phyloP scores from a whole-genome alignment of 1,284 basidiomycete species.

The Apiotrichum siamense region DNA sequence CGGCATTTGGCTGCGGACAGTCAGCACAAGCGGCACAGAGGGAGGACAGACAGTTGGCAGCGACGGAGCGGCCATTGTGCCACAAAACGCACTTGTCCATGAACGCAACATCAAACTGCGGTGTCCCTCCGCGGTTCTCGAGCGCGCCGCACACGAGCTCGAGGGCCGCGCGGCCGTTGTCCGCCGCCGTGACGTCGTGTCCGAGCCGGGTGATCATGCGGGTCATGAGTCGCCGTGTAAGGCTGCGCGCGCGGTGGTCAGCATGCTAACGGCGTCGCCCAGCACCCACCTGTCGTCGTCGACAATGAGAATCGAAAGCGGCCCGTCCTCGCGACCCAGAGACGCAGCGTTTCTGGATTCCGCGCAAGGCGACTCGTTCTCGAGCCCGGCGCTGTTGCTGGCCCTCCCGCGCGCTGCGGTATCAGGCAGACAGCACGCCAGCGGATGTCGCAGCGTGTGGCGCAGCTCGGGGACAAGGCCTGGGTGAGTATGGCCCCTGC shows the following conservation, averaged over 20 bases:
- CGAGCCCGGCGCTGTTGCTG: neutral
- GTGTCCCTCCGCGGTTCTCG: too few relatives aligned
- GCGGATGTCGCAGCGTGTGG: too few relatives aligned
- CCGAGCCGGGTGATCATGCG: conserved; percentile 72
- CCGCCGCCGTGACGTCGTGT: conserved; percentile 70
- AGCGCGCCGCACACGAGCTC: conserved; percentile 55
- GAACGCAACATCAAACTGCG: conserved; percentile 14
- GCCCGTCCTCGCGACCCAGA: conserved; percentile 41
- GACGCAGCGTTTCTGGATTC: neutral
- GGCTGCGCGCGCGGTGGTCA: too few relatives aligned
- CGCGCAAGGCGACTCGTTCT: neutral
- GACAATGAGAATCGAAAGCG: conserved; percentile 36
- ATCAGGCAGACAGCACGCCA: too few relatives aligned
- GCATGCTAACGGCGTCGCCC: too few relatives aligned
- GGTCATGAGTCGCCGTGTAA: conserved; percentile 76
- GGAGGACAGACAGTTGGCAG: neutral
- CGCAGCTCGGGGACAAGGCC: too few relatives aligned
- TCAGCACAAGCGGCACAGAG: too few relatives aligned
- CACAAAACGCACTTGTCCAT: conserved; percentile 15
- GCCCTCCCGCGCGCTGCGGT: too few relatives aligned
- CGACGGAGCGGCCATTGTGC: too few relatives aligned
- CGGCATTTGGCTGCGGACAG: conserved; percentile 51
- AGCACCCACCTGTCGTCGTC: conserved; percentile 9
- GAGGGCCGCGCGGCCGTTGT: conserved; percentile 76
- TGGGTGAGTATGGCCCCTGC: too few relatives aligned